A percentile compares a stretch with the other conserved stretches of the same genome.
Evolutionary conservation across 345 rosid genomes (phyloP).

Genomic region (Bruguiera parviflora): DNA sequence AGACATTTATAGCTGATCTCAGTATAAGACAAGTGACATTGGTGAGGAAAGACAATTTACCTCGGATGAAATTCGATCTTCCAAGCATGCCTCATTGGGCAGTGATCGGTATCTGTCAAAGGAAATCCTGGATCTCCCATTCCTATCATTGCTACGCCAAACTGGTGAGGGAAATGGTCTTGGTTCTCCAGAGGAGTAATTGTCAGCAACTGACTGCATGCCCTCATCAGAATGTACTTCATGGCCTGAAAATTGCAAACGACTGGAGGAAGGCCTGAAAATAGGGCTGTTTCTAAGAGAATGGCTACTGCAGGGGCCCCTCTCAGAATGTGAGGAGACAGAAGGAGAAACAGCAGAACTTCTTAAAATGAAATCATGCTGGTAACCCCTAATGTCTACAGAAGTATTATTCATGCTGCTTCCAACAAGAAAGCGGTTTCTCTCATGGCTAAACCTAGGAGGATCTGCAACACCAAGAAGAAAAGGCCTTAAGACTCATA

Average conservation of each 20-base stretch:
- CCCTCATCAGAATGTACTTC: slow-evolving; percentile 14
- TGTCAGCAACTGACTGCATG: slow-evolving; percentile 16
- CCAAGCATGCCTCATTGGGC: slow-evolving; percentile 16
- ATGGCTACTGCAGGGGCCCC: slow-evolving; percentile 5
- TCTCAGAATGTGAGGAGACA: neutral
- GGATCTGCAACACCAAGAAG: slow-evolving; percentile 45
- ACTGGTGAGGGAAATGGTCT: slow-evolving; percentile 23
- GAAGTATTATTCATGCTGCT: slow-evolving; percentile 39
- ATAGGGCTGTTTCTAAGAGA: slow-evolving; percentile 15
- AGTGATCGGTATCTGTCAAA: slow-evolving; percentile 20
- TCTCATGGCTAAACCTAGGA: slow-evolving; percentile 49
- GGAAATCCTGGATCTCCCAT: slow-evolving; percentile 22
- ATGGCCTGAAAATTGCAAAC: slow-evolving; percentile 5
- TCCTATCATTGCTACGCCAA: slow-evolving; percentile 27
- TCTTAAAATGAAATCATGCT: slow-evolving; percentile 41
- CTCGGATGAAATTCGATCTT: slow-evolving; percentile 23
- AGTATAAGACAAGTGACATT: neutral
- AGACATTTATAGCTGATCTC: neutral
- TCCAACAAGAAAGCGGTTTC: slow-evolving; percentile 37
- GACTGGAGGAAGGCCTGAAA: slow-evolving; percentile 1
- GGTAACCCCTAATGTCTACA: slow-evolving; percentile 41
- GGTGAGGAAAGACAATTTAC: slow-evolving; percentile 4
- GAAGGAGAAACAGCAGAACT: slow-evolving; percentile 5
- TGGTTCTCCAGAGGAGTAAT: slow-evolving; percentile 21
- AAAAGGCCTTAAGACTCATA: no score